Conservation (phyloP, 257 asterid species). For the Cordia subcordata region DNA sequence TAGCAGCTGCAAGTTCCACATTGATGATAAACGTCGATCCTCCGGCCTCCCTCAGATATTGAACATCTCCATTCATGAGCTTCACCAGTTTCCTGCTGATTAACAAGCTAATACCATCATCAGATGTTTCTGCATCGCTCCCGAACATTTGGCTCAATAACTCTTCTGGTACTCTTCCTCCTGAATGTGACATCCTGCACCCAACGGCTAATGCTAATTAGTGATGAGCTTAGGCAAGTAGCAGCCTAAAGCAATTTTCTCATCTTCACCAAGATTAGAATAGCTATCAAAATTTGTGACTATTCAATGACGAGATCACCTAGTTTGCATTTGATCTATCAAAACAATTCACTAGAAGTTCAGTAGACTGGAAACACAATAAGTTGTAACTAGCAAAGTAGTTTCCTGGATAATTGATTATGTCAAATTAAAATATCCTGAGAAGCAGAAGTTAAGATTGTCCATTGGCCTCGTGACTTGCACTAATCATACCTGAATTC, state of each 20-base stretch:
- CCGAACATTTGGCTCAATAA: conserved; percentile 76
- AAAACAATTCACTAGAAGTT: too few relatives aligned
- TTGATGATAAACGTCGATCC: conserved; percentile 75
- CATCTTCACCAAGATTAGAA: too few relatives aligned
- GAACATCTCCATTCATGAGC: conserved; percentile 96
- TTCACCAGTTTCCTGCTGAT: conserved; percentile 80
- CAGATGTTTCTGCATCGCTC: conserved; percentile 48
- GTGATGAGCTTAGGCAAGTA: neutral
- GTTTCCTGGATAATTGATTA: too few relatives aligned
- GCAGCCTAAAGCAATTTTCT: neutral
- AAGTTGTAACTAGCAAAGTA: too few relatives aligned
- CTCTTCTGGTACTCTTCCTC: conserved; percentile 80
- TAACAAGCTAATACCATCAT: conserved; percentile 84
- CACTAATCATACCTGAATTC: conserved; percentile 56
- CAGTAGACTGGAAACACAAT: too few relatives aligned
- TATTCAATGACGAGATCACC: too few relatives aligned
- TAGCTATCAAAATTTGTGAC: too few relatives aligned
- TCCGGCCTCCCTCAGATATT: conserved; percentile 81
- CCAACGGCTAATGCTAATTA: neutral
- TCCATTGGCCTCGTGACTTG: neutral
- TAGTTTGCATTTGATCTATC: too few relatives aligned
- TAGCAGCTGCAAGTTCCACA: conserved; percentile 75
- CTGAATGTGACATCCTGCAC: conserved; percentile 73
- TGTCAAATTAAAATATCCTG: too few relatives aligned
- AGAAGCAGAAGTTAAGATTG: neutral